Base-by-base conservation (phyloP, 352 stramenopile genomes). In the Lagenidium giganteum region DNA sequence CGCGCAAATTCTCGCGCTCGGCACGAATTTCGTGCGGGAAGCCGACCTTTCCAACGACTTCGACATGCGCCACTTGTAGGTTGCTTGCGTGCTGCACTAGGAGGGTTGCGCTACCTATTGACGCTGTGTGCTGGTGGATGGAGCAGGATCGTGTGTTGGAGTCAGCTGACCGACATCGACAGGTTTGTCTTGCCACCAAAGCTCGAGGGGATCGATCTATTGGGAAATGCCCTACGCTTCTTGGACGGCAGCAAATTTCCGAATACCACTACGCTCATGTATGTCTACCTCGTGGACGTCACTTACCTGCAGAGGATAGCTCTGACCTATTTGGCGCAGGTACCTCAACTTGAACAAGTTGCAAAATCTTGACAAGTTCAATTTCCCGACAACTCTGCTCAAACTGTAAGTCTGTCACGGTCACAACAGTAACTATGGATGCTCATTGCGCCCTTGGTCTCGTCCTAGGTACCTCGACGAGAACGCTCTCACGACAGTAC, bases 381-480 rank as follows among this genome's bases (percentile, higher is more conserved):
- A n/a, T n/a, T n/a, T n/a, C n/a, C n/a, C n/a, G n/a, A n/a, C n/a
- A n/a, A n/a, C n/a, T n/a, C n/a, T n/a, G n/a, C n/a, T n/a, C n/a
- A n/a, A n/a, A n/a, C n/a, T n/a, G n/a, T n/a, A n/a, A n/a, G n/a
- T n/a, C n/a, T n/a, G n/a, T n/a, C n/a, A n/a, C n/a, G n/a, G n/a
- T n/a, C n/a, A n/a, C n/a, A n/a, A n/a, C n/a, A n/a, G n/a, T n/a
- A n/a, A n/a, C n/a, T n/a, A n/a, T n/a, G n/a, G n/a, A n/a, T n/a
- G n/a, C n/a, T n/a, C n/a, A n/a, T n/a, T n/a, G 16, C 18, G 21
- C 8, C 9, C 7, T 36, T 46, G n/a, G 13, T 26, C 8, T n/a
- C n/a, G n/a, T n/a, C n/a, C n/a, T n/a, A 59, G 51, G 22, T 42
- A 59, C 31, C 48, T 59, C 26, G 27, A 53, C 11, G 43, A 28